phyloP scores from a whole-genome alignment of 208 protist genomes.

The Porcisia hertigi region DNA sequence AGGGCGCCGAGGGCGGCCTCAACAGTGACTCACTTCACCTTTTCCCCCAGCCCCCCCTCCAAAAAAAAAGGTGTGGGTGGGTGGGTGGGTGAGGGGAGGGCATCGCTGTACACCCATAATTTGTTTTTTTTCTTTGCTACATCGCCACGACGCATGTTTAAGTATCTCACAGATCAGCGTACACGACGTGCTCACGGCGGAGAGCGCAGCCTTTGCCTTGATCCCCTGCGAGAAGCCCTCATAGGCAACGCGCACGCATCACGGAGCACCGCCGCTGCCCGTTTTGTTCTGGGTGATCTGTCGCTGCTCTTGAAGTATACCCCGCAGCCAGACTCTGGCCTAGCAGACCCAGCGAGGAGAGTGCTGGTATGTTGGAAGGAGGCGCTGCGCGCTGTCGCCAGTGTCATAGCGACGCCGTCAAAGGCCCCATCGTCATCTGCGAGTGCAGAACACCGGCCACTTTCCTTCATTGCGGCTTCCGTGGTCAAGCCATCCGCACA shows the following conservation, averaged over 20 bases:
- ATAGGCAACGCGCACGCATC: neutral
- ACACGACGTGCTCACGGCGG: conserved; percentile 2
- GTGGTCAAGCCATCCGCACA: neutral
- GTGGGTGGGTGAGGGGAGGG: too few species aligned
- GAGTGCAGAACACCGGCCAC: neutral
- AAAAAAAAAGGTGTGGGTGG: too few species aligned
- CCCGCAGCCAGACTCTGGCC: neutral
- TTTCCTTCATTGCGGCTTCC: neutral
- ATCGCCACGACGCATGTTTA: neutral
- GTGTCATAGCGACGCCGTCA: neutral
- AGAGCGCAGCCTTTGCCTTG: conserved; percentile 16
- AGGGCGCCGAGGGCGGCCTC: too few species aligned
- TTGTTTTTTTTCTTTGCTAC: neutral
- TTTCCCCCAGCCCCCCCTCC: too few species aligned
- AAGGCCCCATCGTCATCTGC: neutral
- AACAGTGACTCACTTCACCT: too few species aligned
- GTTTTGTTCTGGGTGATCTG: neutral
- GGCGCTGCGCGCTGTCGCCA: neutral
- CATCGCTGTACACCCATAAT: too few species aligned
- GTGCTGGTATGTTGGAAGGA: neutral
- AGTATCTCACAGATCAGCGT: neutral
- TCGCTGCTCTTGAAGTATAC: neutral
- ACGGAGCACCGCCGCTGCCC: neutral
- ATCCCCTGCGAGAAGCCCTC: conserved; percentile 6
- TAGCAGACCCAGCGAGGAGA: neutral